Base-by-base conservation (phyloP, 1,284 basidiomycete species). In the Ustilago curta region DNA sequence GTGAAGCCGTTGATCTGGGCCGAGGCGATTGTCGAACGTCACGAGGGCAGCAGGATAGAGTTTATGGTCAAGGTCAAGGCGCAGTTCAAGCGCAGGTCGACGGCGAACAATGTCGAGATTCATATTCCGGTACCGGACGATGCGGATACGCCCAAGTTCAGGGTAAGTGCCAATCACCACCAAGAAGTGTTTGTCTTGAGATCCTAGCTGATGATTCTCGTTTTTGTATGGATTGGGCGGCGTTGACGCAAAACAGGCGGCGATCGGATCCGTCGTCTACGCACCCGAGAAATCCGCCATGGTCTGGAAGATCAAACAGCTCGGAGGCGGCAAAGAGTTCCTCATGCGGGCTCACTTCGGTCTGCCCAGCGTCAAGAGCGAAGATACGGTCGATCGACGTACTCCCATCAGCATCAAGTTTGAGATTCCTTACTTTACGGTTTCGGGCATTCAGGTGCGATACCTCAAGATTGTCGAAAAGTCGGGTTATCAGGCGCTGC, bases 1-100 rank as follows among this genome's bases (percentile, higher is more conserved):
- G 96, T 99, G 64, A 99, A 99, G 85, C 97, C 97, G 0, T 88
- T 99, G 42, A 91, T 99, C 43, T 99, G 95, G 95, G 97, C 97
- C 5, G 96, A 99, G 86, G 97, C 97, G 0, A 90, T 93, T 6
- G 93, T 99, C 9, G 97, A 99, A 86, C 92, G 91, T 76, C 95
- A 99, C 86, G 91, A 91, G 78, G 96, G 96, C 18, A 93, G 91
- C 78, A 87, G 97, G 64, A 92, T 99, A 45, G 97, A 99, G 87
- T 99, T 97, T 84, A 94, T 97, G 88, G 96, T 99, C 82, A 99
- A 98, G 86, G 92, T 93, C 78, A 94, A 96, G 83, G 96, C 95
- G 6, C 96, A 99, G 85, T 99, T 99, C 89, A 99, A 99, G 88
- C 88, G 96, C 68, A 88, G 94, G 75, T 96, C 94, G 78, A 93